Percentiles rank a stretch among this genome's conserved stretches.
These are phyloP conservation scores for Colletotrichum truncatum DNA, from an alignment of 2,329 filamentous ascomycete species.

Conservation along the genomic window DNA sequence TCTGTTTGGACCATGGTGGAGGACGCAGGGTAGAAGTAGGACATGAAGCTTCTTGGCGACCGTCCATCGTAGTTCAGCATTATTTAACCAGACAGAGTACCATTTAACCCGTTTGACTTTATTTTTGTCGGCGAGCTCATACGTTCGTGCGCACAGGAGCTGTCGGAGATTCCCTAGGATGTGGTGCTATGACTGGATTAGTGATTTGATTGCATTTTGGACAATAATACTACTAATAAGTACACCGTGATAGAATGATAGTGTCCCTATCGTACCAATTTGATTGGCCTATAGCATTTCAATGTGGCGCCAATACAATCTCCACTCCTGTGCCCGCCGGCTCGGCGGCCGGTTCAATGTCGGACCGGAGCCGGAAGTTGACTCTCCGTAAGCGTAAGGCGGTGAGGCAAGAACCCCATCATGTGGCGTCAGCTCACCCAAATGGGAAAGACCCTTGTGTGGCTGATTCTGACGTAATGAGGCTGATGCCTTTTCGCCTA, in stretches of 20 bases:
- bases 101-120: neutral
- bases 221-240: neutral
- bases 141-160: neutral
- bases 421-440: slow-evolving; percentile 14
- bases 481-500: neutral
- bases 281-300: neutral
- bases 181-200: neutral
- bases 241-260: neutral
- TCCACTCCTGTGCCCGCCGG: neutral
- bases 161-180: neutral
- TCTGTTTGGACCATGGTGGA: neutral
- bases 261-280: neutral
- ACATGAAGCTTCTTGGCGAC: slow-evolving; percentile 9
- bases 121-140: neutral
- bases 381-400: neutral
- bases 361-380: neutral
- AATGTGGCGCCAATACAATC: neutral
- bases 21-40: neutral
- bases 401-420: neutral
- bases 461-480: neutral
- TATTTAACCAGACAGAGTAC: neutral
- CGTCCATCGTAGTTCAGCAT: slow-evolving; percentile 15
- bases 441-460: neutral
- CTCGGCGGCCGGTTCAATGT: neutral
- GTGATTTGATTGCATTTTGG: neutral